Percentiles rank a stretch among this genome's conserved stretches.
Evolutionary conservation across 2,329 filamentous ascomycete species (phyloP).

Genomic region (Didymosphaeria variabile): DNA sequence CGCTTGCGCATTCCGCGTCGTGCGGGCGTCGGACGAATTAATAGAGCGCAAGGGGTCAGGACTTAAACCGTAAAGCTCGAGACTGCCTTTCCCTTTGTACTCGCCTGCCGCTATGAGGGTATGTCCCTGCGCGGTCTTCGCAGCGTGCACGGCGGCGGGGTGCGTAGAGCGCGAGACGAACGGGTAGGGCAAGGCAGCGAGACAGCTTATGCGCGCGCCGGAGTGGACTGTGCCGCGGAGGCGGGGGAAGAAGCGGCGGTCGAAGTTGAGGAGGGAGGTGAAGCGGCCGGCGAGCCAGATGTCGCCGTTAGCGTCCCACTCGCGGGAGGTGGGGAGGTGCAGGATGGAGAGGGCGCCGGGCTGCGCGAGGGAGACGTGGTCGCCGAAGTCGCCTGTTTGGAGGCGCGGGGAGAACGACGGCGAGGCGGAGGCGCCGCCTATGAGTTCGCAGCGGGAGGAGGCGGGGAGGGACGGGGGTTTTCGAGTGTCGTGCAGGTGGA

Average conservation of each 20-base stretch:
- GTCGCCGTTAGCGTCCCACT: constrained; percentile 71
- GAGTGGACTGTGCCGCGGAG: constrained; percentile 83
- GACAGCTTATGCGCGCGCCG: constrained; percentile 78
- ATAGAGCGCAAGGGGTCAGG: constrained; percentile 42
- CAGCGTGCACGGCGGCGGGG: constrained; percentile 38
- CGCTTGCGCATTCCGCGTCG: constrained; percentile 53
- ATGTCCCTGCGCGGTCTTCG: constrained; percentile 44
- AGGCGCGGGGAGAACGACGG: constrained; percentile 49
- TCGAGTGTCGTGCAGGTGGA: constrained; percentile 85
- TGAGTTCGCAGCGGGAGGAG: constrained; percentile 37
- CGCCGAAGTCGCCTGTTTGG: constrained; percentile 61
- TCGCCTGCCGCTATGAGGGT: constrained; percentile 85
- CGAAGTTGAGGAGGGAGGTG: constrained; percentile 87
- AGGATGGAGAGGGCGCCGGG: constrained; percentile 84
- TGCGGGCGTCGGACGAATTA: constrained; percentile 40
- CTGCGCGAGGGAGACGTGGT: constrained; percentile 78
- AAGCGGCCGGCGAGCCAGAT: constrained; percentile 92
- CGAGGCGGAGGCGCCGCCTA: constrained; percentile 31
- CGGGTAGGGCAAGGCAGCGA: constrained; percentile 74
- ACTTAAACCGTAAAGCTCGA: constrained; percentile 82
- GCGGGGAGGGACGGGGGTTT: constrained; percentile 35
- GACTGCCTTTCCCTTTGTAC: constrained; percentile 88
- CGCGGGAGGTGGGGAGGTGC: constrained; percentile 71
- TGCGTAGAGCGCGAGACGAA: constrained; percentile 70
- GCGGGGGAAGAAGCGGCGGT: constrained; percentile 83